Conservation (phyloP, 225 moss, liverwort and hornwort species). For the Pleurozium schreberi region DNA sequence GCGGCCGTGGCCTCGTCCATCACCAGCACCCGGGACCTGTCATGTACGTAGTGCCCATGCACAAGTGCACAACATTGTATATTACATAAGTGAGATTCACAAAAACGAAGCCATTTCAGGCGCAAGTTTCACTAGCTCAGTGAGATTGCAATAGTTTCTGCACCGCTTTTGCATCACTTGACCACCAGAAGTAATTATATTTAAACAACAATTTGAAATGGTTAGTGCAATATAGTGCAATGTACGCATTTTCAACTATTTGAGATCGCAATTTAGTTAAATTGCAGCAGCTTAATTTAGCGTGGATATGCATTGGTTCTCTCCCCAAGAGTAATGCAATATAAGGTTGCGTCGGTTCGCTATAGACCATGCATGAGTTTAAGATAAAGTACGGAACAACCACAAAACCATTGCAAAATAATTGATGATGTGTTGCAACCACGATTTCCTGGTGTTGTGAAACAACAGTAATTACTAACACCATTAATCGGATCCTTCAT, state of each 20-base stretch:
- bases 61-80: background rate
- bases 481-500: background rate
- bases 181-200: background rate
- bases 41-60: background rate
- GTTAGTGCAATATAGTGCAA: background rate
- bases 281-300: background rate
- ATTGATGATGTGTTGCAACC: background rate
- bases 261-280: background rate
- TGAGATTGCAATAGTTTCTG: background rate
- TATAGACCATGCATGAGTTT: background rate
- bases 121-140: background rate
- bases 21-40: conserved; percentile 49
- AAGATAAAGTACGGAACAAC: background rate
- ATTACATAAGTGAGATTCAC: background rate
- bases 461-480: background rate
- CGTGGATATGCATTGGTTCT: background rate
- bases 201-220: background rate
- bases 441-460: background rate
- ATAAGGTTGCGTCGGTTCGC: background rate
- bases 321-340: background rate
- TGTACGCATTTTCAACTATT: background rate
- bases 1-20: conserved; percentile 78
- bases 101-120: background rate
- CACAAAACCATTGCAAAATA: background rate
- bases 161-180: background rate